A percentile compares a stretch with the other conserved stretches of the same genome.
These are phyloP conservation scores for Candida krabiensis DNA, from an alignment of 805 yeast genomes.

Conservation along the genomic window DNA sequence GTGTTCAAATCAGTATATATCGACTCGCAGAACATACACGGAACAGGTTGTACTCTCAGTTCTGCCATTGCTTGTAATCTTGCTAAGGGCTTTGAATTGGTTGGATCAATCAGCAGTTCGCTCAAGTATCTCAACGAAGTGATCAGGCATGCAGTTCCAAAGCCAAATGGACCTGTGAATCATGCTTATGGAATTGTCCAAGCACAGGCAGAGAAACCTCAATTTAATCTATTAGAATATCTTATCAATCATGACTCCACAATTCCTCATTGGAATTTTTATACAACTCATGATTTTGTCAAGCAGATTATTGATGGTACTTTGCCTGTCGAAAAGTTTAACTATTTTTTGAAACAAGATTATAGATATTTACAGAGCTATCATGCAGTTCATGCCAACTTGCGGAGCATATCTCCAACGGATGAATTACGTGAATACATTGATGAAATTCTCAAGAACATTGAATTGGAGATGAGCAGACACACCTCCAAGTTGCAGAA, in stretches of 20 bases:
- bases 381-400: constrained; percentile 61
- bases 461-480: constrained; percentile 53
- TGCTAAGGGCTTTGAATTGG: constrained; percentile 52
- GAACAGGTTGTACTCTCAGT: constrained; percentile 88
- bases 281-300: constrained; percentile 64
- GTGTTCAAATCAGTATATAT: constrained; percentile 49
- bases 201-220: background rate
- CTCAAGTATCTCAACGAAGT: constrained; percentile 70
- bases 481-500: constrained; percentile 52
- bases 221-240: constrained; percentile 37
- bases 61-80: constrained; percentile 77
- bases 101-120: constrained; percentile 52
- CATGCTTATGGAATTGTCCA: constrained; percentile 46
- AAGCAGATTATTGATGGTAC: constrained; percentile 49
- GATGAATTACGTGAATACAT: constrained; percentile 51
- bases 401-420: constrained; percentile 62
- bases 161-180: constrained; percentile 68
- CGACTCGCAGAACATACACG: constrained; percentile 65
- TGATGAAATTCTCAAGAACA: constrained; percentile 48
- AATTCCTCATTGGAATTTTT: constrained; percentile 53
- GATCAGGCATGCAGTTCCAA: constrained; percentile 43
- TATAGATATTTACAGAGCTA: constrained; percentile 69
- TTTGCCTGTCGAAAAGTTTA: constrained; percentile 50
- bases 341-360: constrained; percentile 54
- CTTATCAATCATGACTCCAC: constrained; percentile 58